A percentile compares a stretch with the other conserved stretches of the same genome.
Conservation (phyloP, 345 rosid species). For the Rhodamnia rubescens region DNA sequence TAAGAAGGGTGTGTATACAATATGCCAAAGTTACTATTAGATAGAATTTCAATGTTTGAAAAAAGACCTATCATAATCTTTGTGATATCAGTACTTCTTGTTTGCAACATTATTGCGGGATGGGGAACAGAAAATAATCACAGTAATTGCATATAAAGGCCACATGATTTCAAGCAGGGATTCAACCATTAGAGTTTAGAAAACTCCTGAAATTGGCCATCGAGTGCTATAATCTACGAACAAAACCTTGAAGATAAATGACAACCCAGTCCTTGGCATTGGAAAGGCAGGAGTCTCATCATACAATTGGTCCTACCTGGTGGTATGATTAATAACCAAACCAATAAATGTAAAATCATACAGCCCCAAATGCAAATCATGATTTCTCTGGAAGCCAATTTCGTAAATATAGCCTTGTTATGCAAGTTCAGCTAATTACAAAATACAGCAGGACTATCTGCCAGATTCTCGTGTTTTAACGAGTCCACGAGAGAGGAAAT, state of each 20-base stretch:
- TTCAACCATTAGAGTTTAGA: no score
- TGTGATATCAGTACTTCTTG: neutral
- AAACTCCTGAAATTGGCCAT: no score
- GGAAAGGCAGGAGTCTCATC: neutral
- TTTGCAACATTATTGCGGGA: neutral
- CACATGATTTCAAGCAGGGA: neutral
- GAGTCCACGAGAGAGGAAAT: neutral
- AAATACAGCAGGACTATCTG: neutral
- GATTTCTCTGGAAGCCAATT: neutral
- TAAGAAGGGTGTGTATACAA: constrained; percentile 2
- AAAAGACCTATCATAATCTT: neutral
- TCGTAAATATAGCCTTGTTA: neutral
- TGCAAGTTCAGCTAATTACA: neutral
- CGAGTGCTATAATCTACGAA: no score
- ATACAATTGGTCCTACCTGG: neutral
- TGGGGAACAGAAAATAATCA: neutral
- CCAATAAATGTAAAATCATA: neutral
- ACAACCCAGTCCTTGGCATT: no score
- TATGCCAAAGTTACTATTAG: neutral
- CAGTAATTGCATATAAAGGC: neutral
- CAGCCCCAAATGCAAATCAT: neutral
- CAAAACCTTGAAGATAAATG: no score
- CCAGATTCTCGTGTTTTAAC: neutral
- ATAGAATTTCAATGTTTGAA: neutral
- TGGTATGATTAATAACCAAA: neutral